Percentiles rank a stretch among this genome's conserved stretches.
Conservation (phyloP, 2,329 filamentous ascomycete species). For the Zymoseptoria brevis region DNA sequence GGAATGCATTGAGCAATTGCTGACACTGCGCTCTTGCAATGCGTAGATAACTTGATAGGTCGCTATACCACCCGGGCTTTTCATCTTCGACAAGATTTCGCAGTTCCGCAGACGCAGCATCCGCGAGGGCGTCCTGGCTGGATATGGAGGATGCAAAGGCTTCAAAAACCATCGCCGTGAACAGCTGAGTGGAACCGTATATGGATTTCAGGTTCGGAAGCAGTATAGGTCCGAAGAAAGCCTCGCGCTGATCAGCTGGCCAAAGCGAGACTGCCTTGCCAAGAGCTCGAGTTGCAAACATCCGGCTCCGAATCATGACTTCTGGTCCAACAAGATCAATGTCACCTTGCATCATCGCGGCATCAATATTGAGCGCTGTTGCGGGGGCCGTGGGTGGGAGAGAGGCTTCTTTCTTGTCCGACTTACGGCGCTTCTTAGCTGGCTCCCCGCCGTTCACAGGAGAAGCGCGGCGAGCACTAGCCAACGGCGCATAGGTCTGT, state of each 20-base stretch:
- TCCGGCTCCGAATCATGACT: slow-evolving; percentile 76
- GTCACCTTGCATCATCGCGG: slow-evolving; percentile 95
- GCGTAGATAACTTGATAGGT: slow-evolving; percentile 83
- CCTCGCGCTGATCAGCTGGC: slow-evolving; percentile 51
- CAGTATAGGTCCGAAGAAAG: slow-evolving; percentile 58
- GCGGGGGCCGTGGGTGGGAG: slow-evolving; percentile 36
- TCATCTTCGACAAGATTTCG: slow-evolving; percentile 73
- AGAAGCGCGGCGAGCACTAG: slow-evolving; percentile 33
- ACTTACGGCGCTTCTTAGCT: slow-evolving; percentile 71
- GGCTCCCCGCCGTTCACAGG: slow-evolving; percentile 51
- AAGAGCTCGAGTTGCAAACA: slow-evolving; percentile 79
- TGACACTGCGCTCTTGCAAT: slow-evolving; percentile 86
- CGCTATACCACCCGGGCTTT: slow-evolving; percentile 73
- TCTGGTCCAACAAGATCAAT: slow-evolving; percentile 90
- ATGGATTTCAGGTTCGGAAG: slow-evolving; percentile 61
- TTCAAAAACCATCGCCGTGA: slow-evolving; percentile 74
- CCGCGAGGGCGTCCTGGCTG: slow-evolving; percentile 42
- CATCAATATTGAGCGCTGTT: slow-evolving; percentile 89
- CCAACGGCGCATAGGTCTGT: slow-evolving; percentile 59
- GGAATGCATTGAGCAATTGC: slow-evolving; percentile 81
- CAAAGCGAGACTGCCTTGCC: slow-evolving; percentile 74
- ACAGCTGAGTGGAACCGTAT: slow-evolving; percentile 78
- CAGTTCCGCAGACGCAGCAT: slow-evolving; percentile 57
- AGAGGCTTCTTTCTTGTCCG: slow-evolving; percentile 70
- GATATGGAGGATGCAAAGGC: slow-evolving; percentile 63